Conservation (phyloP, 345 rosid species). For the Passiflora organensis region DNA sequence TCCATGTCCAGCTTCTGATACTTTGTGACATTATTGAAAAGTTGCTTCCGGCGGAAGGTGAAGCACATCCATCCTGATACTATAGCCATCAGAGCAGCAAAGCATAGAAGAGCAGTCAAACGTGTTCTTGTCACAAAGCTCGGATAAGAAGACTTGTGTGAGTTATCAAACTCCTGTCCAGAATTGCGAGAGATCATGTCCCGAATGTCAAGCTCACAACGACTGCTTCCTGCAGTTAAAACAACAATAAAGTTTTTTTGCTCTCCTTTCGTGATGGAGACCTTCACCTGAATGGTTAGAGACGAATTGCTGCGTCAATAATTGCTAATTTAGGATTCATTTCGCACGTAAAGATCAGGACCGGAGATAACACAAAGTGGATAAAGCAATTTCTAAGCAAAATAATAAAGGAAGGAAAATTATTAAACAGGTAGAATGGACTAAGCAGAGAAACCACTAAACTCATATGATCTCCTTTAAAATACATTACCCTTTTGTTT, state of each 20-base stretch:
- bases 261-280: constrained; percentile 34
- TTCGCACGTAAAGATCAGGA: neutral
- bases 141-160: constrained; percentile 22
- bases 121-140: constrained; percentile 32
- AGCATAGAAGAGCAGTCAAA: constrained; percentile 22
- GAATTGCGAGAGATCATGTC: constrained; percentile 38
- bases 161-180: constrained; percentile 21
- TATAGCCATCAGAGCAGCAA: constrained; percentile 36
- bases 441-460: no score
- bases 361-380: neutral
- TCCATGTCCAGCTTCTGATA: constrained; percentile 65
- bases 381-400: no score
- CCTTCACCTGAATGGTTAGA: constrained; percentile 45
- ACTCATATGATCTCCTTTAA: no score
- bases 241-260: constrained; percentile 33
- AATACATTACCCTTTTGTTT: constrained; percentile 54
- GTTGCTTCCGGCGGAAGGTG: constrained; percentile 31
- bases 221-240: constrained; percentile 40
- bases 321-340: neutral
- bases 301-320: neutral
- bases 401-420: no score
- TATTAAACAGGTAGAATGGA: no score
- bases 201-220: constrained; percentile 57
- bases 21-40: constrained; percentile 23
- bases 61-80: constrained; percentile 43